These are phyloP conservation scores for Eimeria acervulina DNA, from an alignment of 169 alveolate species.

Conservation along the genomic window DNA sequence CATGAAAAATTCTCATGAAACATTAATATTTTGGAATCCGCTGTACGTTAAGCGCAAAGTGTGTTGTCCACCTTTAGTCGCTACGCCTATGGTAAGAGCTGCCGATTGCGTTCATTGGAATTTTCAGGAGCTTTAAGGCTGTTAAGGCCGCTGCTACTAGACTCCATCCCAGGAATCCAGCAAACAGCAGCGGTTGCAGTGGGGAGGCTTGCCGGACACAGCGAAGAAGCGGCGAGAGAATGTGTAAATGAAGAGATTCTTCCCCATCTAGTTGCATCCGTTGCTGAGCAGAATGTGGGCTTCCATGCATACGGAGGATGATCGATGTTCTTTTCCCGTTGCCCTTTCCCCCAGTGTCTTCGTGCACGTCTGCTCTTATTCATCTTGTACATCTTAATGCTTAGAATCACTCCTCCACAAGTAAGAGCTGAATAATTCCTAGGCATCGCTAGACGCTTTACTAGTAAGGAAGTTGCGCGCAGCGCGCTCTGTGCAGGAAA, in stretches of 20 bases:
- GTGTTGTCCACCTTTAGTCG: not conserved
- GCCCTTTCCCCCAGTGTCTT: not conserved
- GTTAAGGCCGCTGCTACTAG: slow-evolving; percentile 94
- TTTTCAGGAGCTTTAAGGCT: slow-evolving; percentile 93
- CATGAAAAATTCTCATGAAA: too few relatives aligned
- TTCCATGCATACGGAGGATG: not conserved
- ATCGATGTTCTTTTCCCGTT: not conserved
- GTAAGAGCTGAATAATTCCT: not conserved
- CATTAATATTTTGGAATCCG: too few relatives aligned
- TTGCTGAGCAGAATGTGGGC: slow-evolving; percentile 93
- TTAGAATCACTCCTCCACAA: not conserved
- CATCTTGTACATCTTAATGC: not conserved
- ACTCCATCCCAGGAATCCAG: slow-evolving; percentile 95
- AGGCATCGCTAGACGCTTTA: not conserved
- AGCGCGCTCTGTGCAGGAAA: not conserved
- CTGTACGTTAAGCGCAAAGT: too few relatives aligned
- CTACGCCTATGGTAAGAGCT: not conserved
- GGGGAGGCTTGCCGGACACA: slow-evolving; percentile 96
- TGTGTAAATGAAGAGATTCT: slow-evolving; percentile 95
- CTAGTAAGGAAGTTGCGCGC: not conserved
- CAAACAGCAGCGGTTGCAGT: slow-evolving; percentile 97
- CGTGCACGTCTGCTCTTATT: not conserved
- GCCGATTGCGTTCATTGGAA: not conserved
- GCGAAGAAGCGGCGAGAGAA: slow-evolving; percentile 96
- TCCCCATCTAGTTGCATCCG: slow-evolving; percentile 95